phyloP scores from a whole-genome alignment of 768 basidiomycete genomes.

The Coprinellus aureogranulatus region DNA sequence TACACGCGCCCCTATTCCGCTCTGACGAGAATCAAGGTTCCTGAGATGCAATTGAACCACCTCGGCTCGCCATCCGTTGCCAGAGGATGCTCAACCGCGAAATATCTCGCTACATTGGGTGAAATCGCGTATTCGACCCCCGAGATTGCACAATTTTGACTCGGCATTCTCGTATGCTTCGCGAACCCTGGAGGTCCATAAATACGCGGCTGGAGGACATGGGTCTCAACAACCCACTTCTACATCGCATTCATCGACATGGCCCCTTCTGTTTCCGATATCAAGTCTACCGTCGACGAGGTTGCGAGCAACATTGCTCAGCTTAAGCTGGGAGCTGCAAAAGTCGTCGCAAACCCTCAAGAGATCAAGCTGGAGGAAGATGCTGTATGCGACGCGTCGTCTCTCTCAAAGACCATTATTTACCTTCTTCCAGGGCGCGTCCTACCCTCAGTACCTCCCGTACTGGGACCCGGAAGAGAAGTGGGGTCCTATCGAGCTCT shows the following conservation, averaged over 20 bases:
- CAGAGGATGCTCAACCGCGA: no score
- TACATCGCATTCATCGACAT: constrained; percentile 12
- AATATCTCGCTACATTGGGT: no score
- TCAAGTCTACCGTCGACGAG: background rate
- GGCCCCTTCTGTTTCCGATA: constrained; percentile 31
- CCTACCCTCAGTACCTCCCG: constrained; percentile 51
- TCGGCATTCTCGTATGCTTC: no score
- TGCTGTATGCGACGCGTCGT: constrained; percentile 2
- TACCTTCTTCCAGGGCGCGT: constrained; percentile 28
- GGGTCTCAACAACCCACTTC: no score
- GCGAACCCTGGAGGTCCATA: background rate
- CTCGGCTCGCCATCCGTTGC: no score
- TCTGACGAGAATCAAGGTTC: no score
- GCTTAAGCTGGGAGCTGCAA: constrained; percentile 6
- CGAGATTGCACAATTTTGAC: no score
- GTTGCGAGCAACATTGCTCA: constrained; percentile 2
- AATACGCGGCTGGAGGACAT: no score
- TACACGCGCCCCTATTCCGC: no score
- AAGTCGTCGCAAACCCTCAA: constrained; percentile 14
- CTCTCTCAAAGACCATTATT: background rate
- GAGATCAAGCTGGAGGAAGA: constrained; percentile 12
- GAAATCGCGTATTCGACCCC: no score
- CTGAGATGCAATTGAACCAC: no score
- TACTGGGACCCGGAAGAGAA: constrained; percentile 48
- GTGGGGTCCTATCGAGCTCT: constrained; percentile 34